Conservation (phyloP, 305 asterid genomes). For the Solanum hybrid region DNA sequence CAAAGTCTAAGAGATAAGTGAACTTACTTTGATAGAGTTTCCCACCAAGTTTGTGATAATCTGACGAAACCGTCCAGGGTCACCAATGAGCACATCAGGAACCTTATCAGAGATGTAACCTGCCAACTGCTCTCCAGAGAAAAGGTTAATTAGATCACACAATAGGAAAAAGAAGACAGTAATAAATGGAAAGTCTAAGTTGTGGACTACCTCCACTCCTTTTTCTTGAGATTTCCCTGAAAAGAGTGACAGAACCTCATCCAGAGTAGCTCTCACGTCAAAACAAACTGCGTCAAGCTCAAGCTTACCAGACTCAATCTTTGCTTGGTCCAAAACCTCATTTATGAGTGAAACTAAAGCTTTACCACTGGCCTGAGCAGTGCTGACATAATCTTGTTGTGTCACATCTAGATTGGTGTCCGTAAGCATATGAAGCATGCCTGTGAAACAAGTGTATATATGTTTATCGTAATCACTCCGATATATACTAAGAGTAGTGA, state of each 20-base stretch:
- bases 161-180: slow-evolving; percentile 1
- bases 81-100: slow-evolving; percentile 73
- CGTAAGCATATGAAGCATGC: slow-evolving; percentile 97
- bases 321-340: slow-evolving; percentile 90
- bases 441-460: slow-evolving; percentile 21
- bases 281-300: slow-evolving; percentile 94
- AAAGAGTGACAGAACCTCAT: slow-evolving; percentile 79
- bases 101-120: slow-evolving; percentile 72
- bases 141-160: slow-evolving; percentile 8
- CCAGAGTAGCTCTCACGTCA: slow-evolving; percentile 72
- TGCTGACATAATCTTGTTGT: slow-evolving; percentile 91
- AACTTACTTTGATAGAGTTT: slow-evolving; percentile 88
- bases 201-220: slow-evolving; percentile 69
- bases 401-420: slow-evolving; percentile 89
- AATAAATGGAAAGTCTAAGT: background rate
- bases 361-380: slow-evolving; percentile 97
- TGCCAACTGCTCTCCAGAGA: slow-evolving; percentile 58
- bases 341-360: slow-evolving; percentile 92
- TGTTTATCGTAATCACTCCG: background rate
- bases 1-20: background rate
- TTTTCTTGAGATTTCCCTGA: slow-evolving; percentile 85
- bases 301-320: slow-evolving; percentile 93
- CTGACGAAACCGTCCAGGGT: slow-evolving; percentile 94
- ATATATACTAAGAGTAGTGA: background rate
- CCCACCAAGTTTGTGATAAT: slow-evolving; percentile 83